Conservation (phyloP, 805 yeast genomes). For the Saturnispora mendoncae region DNA sequence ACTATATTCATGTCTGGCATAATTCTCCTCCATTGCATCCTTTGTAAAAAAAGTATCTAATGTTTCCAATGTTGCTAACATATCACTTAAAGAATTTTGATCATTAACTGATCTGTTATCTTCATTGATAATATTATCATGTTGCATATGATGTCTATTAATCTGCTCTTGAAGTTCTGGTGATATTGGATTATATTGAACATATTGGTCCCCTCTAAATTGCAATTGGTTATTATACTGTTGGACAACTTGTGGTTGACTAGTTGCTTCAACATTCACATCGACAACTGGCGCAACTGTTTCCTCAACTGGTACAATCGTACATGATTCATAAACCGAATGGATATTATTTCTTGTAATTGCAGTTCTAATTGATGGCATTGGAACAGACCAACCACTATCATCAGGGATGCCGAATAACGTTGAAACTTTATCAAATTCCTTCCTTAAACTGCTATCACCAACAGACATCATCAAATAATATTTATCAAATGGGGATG, state of each 20-base stretch:
- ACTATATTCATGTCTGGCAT: slow-evolving; percentile 36
- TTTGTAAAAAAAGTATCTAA: slow-evolving; percentile 82
- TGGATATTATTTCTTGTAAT: slow-evolving; percentile 88
- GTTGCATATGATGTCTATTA: slow-evolving; percentile 20
- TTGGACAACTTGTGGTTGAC: slow-evolving; percentile 1
- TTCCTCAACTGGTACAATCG: slow-evolving; percentile 26
- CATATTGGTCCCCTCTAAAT: slow-evolving; percentile 22
- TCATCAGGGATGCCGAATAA: slow-evolving; percentile 92
- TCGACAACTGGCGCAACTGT: no score
- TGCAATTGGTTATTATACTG: slow-evolving; percentile 7
- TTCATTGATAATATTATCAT: slow-evolving; percentile 17
- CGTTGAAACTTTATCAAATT: slow-evolving; percentile 78
- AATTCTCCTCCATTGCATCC: slow-evolving; percentile 29
- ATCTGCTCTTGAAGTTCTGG: slow-evolving; percentile 21
- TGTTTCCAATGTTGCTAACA: slow-evolving; percentile 89
- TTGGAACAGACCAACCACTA: slow-evolving; percentile 94
- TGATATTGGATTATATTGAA: slow-evolving; percentile 26
- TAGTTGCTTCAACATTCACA: background rate
- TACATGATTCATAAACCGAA: slow-evolving; percentile 86
- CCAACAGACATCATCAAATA: slow-evolving; percentile 89
- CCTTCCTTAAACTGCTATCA: slow-evolving; percentile 64
- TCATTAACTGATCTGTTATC: slow-evolving; percentile 47
- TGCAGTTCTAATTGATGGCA: slow-evolving; percentile 87
- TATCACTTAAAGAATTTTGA: slow-evolving; percentile 69
- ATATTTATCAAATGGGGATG: slow-evolving; percentile 84